These are phyloP conservation scores for Auxenochlorella pyrenoidosa DNA, from an alignment of 139 green algal species.

Conservation along the genomic window DNA sequence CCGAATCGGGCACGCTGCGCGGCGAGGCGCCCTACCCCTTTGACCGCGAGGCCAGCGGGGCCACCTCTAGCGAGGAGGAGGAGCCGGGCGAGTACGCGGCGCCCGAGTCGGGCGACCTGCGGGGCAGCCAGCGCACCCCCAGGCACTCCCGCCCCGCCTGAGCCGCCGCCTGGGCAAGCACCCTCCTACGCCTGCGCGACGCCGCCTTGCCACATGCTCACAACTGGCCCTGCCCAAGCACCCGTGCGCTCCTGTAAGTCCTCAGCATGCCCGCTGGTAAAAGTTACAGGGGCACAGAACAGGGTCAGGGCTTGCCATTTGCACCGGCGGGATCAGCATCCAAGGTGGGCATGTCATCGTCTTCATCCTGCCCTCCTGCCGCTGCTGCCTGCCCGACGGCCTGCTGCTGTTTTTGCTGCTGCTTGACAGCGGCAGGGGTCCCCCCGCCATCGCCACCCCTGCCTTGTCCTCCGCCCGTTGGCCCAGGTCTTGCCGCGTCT, in stretches of 20 bases:
- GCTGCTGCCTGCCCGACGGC: neutral
- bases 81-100: neutral
- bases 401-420: neutral
- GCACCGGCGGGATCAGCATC: neutral
- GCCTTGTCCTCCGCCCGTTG: neutral
- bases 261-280: no score
- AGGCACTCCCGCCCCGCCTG: neutral
- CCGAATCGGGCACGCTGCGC: slow-evolving; percentile 1
- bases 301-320: neutral
- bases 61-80: neutral
- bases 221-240: no score
- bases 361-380: neutral
- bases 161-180: neutral
- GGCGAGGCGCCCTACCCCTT: neutral
- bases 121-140: neutral
- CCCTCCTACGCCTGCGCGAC: no score
- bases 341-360: slow-evolving; percentile 17
- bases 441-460: neutral
- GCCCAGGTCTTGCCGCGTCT: neutral
- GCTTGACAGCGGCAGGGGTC: neutral
- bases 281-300: no score
- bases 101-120: no score
- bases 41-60: neutral
- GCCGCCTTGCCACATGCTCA: no score
- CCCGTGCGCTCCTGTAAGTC: no score